Evolutionary conservation across 2,329 filamentous ascomycete species (phyloP), one percentile per base, ranked within the genome.

Genomic region (Pyrenochaeta sp.): DNA sequence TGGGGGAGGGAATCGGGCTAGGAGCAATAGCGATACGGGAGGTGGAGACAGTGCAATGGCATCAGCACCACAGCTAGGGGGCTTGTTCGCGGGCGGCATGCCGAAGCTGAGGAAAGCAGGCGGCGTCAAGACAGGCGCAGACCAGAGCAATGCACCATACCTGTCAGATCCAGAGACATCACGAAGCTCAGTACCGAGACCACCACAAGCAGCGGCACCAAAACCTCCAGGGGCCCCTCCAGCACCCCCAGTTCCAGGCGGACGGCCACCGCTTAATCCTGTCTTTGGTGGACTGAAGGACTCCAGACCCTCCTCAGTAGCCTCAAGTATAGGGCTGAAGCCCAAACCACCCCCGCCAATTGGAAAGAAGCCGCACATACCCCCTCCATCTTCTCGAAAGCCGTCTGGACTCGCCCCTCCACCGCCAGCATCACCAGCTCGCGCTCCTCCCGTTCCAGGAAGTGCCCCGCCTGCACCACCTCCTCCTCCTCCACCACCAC

Each of bases 41-140:
- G 63, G 69, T 15, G 61, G 65, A 58, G 72, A 71, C 14, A 63
- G 62, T 35, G 63, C 48, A 14, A 54, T 66, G 40, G 58, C 60
- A 18, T 67, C 67, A 12, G 61, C 91, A 42, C 92, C 92, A 10
- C 94, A 97, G 73, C 77, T 98, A 10, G 94, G 82, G 27, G 95
- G 95, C 1, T 76, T 99, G 21, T 97, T 99, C 71, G 92, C 91
- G 1, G 93, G 92, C 31, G 95, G 94, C 32, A 98, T 98, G 86
- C 95, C 95, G 2, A 98, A 97, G 79, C 75, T 99, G 69, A 90
- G 91, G 75, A 97, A 96, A 80, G 85, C 88, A 2, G 90, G 92
- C 50, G 93, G 91, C 42, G 75, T 82, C 29, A 78, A 80, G 46
- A 81, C 81, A 36, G 78, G 78, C 33, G 90, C 89, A 61, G 87